These are phyloP conservation scores for Firmiana major DNA, from an alignment of 345 rosid genomes.

Conservation along the genomic window DNA sequence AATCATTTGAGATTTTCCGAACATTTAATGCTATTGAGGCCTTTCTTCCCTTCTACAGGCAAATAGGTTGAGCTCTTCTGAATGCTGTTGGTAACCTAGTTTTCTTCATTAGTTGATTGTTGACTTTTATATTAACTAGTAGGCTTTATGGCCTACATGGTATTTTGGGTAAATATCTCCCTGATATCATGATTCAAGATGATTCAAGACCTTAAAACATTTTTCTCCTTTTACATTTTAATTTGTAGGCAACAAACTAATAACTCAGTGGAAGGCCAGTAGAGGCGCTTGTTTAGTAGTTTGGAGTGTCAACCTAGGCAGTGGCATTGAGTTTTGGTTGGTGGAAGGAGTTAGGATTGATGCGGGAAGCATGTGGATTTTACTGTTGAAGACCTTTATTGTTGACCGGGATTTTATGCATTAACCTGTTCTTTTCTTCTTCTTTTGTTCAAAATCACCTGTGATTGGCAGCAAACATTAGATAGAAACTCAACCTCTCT, in stretches of 20 bases:
- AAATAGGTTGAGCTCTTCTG: background rate
- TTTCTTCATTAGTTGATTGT: background rate
- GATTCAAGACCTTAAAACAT: background rate
- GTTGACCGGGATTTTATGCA: background rate
- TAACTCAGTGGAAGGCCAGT: background rate
- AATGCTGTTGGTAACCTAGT: background rate
- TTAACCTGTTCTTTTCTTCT: no score
- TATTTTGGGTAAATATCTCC: no score
- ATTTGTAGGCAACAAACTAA: background rate
- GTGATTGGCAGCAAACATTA: no score
- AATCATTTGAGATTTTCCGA: background rate
- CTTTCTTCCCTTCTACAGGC: background rate
- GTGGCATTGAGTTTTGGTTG: background rate
- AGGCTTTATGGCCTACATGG: no score
- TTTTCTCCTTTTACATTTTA: background rate
- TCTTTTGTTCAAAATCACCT: no score
- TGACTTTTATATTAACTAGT: no score
- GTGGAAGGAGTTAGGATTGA: background rate
- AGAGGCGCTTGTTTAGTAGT: background rate
- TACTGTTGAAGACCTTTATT: constrained; percentile 54
- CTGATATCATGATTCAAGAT: background rate
- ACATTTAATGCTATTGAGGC: background rate
- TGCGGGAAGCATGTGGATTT: background rate
- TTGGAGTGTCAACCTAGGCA: background rate
- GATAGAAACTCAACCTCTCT: no score